Base-by-base conservation (phyloP, 2,329 filamentous ascomycete species). In the Colletotrichum scovillei region DNA sequence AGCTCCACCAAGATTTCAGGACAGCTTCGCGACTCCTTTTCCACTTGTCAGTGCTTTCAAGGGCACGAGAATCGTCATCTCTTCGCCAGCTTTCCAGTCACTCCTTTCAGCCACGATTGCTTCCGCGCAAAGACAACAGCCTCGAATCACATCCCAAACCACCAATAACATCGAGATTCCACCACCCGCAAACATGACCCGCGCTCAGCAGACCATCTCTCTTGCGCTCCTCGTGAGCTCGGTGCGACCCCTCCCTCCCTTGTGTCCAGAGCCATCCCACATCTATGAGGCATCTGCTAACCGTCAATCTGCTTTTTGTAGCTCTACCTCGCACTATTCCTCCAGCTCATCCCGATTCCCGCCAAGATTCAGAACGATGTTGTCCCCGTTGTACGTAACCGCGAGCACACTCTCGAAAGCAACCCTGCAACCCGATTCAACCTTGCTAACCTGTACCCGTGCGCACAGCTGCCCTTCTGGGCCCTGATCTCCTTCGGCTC, bases 161-260 rank as follows among this genome's bases (percentile, higher is more conserved):
- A 22, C n/a, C 8, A n/a, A 22, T 22, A 3, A n/a, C 3, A 22
- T 9, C 19, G 3, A n/a, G 26, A 35, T 4, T 46, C n/a, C 32
- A 56, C 22, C n/a, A n/a, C 64, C 69, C 24, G 72, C 78, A 85
- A 92, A 77, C 76, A 98, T 98, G 97, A 98, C 97, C 77, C 95
- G 95, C 85, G 97, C 97, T 26, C 92, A 94, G 83, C 95, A 98
- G 85, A 96, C 94, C 76, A 92, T 98, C 81, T 97, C 95, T 75
- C 89, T 98, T 80, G 92, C 92, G 80, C 91, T 98, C 79, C 89
- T 98, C 78, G 90, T 97, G 84, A 94, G 94, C 79, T 97, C 95
- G 49, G 95, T 98, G 92, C 78, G 91, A 69, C 64, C 62, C 28
- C 35, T 56, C 56, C 62, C 49, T 66, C 30, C 30, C 62, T 38